Conservation (phyloP, 495 filamentous ascomycete species). For the Penicillium malachiteum region DNA sequence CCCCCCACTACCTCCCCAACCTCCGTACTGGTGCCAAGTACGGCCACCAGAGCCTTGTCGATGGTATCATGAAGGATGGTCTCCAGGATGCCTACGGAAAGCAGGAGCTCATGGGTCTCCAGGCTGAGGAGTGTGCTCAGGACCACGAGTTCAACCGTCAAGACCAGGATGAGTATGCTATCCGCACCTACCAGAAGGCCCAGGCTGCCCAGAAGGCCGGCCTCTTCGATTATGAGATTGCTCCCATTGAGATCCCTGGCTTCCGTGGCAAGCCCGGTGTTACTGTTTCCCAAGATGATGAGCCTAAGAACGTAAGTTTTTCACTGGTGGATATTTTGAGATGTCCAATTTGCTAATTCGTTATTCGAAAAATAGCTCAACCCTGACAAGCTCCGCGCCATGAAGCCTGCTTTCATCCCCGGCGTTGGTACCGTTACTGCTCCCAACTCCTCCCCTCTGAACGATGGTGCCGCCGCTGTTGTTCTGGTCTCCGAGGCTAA, state of each 20-base stretch:
- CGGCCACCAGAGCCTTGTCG: constrained; percentile 80
- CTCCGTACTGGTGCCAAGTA: constrained; percentile 84
- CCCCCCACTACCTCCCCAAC: constrained; percentile 90
- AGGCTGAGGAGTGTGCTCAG: constrained; percentile 85
- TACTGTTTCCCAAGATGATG: constrained; percentile 82
- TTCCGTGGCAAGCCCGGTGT: constrained; percentile 87
- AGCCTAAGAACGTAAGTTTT: constrained; percentile 77
- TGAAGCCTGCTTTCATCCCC: constrained; percentile 83
- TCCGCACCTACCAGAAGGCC: constrained; percentile 86
- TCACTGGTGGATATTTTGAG: background rate
- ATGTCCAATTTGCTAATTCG: constrained; percentile 10
- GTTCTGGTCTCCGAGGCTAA: constrained; percentile 89
- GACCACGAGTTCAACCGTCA: constrained; percentile 80
- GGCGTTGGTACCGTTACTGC: constrained; percentile 85
- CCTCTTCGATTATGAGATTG: constrained; percentile 80
- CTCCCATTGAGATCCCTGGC: constrained; percentile 81
- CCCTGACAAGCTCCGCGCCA: constrained; percentile 78
- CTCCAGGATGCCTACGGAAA: constrained; percentile 87
- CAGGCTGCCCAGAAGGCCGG: constrained; percentile 79
- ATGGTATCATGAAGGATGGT: constrained; percentile 90
- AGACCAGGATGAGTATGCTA: constrained; percentile 90
- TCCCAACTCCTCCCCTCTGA: constrained; percentile 95
- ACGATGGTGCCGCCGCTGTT: constrained; percentile 87
- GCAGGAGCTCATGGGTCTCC: constrained; percentile 91
- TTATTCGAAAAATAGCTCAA: constrained; percentile 62